phyloP scores from a whole-genome alignment of 768 basidiomycete genomes.

The Pholiota conissans region DNA sequence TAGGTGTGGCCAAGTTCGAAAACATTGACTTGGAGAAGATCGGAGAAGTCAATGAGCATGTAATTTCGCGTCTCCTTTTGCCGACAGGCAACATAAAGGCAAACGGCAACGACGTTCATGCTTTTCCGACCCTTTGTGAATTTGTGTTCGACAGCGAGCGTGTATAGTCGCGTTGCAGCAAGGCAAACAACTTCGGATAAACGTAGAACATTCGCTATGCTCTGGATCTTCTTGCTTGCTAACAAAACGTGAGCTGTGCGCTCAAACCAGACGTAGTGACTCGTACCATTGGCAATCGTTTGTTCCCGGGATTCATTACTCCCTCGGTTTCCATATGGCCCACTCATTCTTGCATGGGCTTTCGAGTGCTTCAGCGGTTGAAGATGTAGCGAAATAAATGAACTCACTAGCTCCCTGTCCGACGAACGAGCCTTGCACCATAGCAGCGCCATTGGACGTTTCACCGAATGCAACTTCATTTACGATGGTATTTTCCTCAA shows the following conservation, averaged over 20 bases:
- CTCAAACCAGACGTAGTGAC: neutral
- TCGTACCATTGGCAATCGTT: constrained; percentile 85
- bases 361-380: neutral
- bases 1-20: constrained; percentile 97
- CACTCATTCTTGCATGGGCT: constrained; percentile 84
- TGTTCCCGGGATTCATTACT: constrained; percentile 85
- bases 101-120: constrained; percentile 92
- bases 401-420: constrained; percentile 86
- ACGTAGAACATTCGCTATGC: constrained; percentile 73
- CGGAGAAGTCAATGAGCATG: constrained; percentile 99
- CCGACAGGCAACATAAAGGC: constrained; percentile 91
- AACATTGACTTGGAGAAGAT: constrained; percentile 93
- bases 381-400: neutral
- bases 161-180: constrained; percentile 85
- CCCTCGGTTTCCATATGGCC: constrained; percentile 79
- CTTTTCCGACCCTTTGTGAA: constrained; percentile 94
- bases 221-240: constrained; percentile 86
- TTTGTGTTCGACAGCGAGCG: constrained; percentile 89
- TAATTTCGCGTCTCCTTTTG: constrained; percentile 89
- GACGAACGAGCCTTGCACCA: constrained; percentile 94
- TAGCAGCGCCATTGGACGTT: constrained; percentile 86
- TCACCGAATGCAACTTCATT: constrained; percentile 97
- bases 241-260: constrained; percentile 4
- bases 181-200: constrained; percentile 80
- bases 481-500: constrained; percentile 93